These are phyloP conservation scores for Alternaria metachromatica DNA, from an alignment of 2,329 filamentous ascomycete genomes.

Conservation along the genomic window DNA sequence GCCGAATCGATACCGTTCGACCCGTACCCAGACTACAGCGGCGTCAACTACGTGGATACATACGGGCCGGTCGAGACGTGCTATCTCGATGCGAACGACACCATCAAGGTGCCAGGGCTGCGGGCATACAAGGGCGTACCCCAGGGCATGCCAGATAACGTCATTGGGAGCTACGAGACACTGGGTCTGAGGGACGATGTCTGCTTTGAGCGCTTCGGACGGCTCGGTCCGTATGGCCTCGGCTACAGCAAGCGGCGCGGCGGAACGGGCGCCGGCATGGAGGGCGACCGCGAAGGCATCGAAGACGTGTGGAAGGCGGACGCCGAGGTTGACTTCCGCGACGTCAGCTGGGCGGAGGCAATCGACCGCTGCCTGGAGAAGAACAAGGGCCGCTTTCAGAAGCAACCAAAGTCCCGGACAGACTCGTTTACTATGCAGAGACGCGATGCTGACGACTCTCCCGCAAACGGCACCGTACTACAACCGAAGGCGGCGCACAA, in stretches of 20 bases:
- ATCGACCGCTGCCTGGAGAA: conserved; percentile 75
- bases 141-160: conserved; percentile 81
- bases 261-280: conserved; percentile 83
- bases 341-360: conserved; percentile 78
- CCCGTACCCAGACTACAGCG: conserved; percentile 72
- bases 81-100: conserved; percentile 74
- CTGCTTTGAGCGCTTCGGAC: conserved; percentile 91
- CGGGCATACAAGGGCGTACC: conserved; percentile 80
- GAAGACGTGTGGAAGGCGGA: conserved; percentile 77
- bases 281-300: conserved; percentile 82
- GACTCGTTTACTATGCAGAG: conserved; percentile 52
- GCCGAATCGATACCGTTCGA: conserved; percentile 59
- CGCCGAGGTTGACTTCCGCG: conserved; percentile 76
- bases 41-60: conserved; percentile 61
- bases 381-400: conserved; percentile 73
- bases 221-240: conserved; percentile 86
- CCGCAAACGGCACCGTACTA: conserved; percentile 20
- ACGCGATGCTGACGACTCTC: conserved; percentile 3
- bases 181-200: conserved; percentile 81
- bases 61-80: conserved; percentile 73
- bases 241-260: conserved; percentile 82
- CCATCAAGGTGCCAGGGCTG: conserved; percentile 70
- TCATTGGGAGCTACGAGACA: conserved; percentile 85
- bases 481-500: conserved; percentile 38
- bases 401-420: conserved; percentile 41